Conservation (phyloP, 371 early-diverging fungal genomes). For the Mucor mucedo region DNA sequence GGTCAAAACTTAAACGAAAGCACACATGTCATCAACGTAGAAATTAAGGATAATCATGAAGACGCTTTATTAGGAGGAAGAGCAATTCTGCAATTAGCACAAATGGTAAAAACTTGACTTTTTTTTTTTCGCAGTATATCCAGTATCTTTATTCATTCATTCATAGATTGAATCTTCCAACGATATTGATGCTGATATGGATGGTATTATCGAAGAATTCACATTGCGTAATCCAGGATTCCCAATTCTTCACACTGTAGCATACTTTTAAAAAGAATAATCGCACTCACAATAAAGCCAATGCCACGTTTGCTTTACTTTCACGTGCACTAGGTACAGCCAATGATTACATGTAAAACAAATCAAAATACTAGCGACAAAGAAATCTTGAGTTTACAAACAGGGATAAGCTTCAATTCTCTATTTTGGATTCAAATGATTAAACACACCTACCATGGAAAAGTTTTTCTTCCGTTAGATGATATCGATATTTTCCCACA, state of each 20-base stretch:
- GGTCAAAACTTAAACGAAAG: constrained; percentile 71
- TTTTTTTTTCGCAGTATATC: not conserved
- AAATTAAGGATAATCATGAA: constrained; percentile 93
- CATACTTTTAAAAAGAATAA: constrained; percentile 55
- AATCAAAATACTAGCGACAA: no score
- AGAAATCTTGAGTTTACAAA: no score
- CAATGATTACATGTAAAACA: no score
- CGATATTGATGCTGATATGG: constrained; percentile 87
- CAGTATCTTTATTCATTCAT: no score
- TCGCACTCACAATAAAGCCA: no score
- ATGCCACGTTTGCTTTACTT: no score
- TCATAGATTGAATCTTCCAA: constrained; percentile 65
- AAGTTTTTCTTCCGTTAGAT: no score
- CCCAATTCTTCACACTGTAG: constrained; percentile 62
- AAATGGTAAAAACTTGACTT: constrained; percentile 47
- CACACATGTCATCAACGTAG: constrained; percentile 95
- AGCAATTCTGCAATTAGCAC: constrained; percentile 80
- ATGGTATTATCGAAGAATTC: constrained; percentile 77
- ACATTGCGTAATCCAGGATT: constrained; percentile 61
- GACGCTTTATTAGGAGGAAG: constrained; percentile 89
- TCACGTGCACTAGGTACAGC: no score
- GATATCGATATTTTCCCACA: no score
- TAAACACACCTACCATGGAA: no score
- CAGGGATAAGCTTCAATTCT: no score
- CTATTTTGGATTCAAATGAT: no score